These are phyloP conservation scores for Paraphaeosphaeria sporulosa DNA, from an alignment of 2,329 filamentous ascomycete species.

Conservation along the genomic window DNA sequence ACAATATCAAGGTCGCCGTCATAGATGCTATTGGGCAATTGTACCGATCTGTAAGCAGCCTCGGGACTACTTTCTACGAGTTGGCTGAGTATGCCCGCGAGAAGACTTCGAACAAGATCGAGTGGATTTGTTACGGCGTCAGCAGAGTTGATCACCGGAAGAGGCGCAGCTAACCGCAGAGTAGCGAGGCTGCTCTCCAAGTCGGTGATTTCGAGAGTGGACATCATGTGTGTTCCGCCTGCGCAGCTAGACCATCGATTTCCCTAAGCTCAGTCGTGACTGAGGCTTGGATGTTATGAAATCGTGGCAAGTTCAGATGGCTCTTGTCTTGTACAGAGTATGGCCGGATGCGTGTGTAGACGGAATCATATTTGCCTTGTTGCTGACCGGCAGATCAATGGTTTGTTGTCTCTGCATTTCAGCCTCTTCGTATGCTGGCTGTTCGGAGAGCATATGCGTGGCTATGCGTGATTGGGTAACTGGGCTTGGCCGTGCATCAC, in stretches of 20 bases:
- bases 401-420: background rate
- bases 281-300: too few relatives aligned
- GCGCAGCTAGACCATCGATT: too few relatives aligned
- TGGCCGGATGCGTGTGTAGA: background rate
- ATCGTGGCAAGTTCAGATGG: too few relatives aligned
- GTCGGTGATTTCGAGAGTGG: background rate
- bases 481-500: background rate
- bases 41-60: conserved; percentile 34
- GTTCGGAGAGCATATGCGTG: background rate
- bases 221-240: too few relatives aligned
- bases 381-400: background rate
- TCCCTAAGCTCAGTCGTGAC: too few relatives aligned
- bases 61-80: conserved; percentile 24
- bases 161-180: background rate
- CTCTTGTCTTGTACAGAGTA: background rate
- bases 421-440: background rate
- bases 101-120: conserved; percentile 32
- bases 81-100: conserved; percentile 29
- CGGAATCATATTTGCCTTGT: background rate
- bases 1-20: conserved; percentile 39
- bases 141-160: conserved; percentile 22
- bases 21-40: conserved; percentile 41
- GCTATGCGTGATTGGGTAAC: background rate
- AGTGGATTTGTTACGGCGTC: too few relatives aligned
- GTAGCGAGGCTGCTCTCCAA: background rate